Conservation (phyloP, 495 filamentous ascomycete genomes). For the Achaetomiella virescens region DNA sequence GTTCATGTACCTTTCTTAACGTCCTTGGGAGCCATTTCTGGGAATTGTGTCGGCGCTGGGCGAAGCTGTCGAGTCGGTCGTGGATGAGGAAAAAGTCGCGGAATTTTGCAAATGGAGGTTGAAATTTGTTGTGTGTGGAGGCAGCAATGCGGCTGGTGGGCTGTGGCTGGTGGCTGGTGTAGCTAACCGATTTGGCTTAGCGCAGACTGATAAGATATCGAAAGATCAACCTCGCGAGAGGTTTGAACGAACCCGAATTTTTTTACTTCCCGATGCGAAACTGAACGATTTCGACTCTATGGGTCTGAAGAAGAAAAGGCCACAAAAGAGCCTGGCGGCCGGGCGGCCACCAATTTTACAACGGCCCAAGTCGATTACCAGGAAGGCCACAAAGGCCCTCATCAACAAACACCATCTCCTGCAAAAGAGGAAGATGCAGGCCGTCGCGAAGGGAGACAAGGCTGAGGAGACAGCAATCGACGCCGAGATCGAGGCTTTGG, state of each 20-base stretch:
- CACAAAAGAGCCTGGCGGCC: constrained; percentile 52
- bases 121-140: constrained; percentile 24
- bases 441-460: constrained; percentile 56
- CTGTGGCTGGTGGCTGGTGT: not conserved
- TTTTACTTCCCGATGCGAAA: not conserved
- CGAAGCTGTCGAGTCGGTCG: constrained; percentile 27
- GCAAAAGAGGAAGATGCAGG: constrained; percentile 67
- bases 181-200: not conserved
- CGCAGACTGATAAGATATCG: not conserved
- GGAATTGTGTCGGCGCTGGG: constrained; percentile 41
- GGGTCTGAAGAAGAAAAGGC: constrained; percentile 29
- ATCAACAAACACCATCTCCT: constrained; percentile 83
- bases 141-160: constrained; percentile 7
- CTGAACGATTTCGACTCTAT: constrained; percentile 12
- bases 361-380: constrained; percentile 57
- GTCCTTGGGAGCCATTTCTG: constrained; percentile 68
- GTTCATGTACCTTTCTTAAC: constrained; percentile 61
- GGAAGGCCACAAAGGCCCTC: constrained; percentile 70
- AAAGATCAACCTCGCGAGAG: not conserved
- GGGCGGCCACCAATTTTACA: constrained; percentile 58
- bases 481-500: constrained; percentile 49
- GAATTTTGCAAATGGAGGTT: constrained; percentile 11
- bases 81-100: constrained; percentile 17
- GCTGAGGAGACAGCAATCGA: constrained; percentile 49
- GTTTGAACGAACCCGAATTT: not conserved